phyloP scores from a whole-genome alignment of 2,329 filamentous ascomycete genomes.

The Trichoderma breve region DNA sequence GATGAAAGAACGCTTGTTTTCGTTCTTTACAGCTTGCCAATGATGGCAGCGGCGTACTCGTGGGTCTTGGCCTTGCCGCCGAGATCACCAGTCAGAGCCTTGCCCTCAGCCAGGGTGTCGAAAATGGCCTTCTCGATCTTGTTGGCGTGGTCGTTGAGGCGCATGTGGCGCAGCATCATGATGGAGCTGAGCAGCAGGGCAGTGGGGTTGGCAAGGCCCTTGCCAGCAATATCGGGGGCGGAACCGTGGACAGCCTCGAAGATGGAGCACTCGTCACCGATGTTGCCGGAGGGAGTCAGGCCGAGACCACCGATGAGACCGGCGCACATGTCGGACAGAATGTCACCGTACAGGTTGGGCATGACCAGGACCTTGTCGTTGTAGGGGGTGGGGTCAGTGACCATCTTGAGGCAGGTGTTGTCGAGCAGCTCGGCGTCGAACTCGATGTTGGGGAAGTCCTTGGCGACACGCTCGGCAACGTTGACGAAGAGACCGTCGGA shows the following conservation, averaged over 20 bases:
- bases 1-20: neutral
- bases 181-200: constrained; percentile 92
- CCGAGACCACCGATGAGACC: constrained; percentile 97
- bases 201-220: constrained; percentile 95
- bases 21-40: constrained; percentile 58
- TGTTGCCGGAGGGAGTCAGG: constrained; percentile 96
- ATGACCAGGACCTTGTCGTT: constrained; percentile 98
- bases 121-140: constrained; percentile 95
- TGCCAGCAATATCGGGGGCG: constrained; percentile 92
- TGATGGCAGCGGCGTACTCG: constrained; percentile 93
- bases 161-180: constrained; percentile 99
- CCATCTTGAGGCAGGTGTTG: constrained; percentile 99
- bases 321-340: constrained; percentile 99
- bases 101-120: constrained; percentile 91
- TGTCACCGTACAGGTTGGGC: constrained; percentile 99
- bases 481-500: constrained; percentile 96
- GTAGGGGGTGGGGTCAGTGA: constrained; percentile 92
- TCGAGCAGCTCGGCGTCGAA: constrained; percentile 98
- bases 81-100: constrained; percentile 91
- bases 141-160: constrained; percentile 76
- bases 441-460: constrained; percentile 93
- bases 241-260: constrained; percentile 99
- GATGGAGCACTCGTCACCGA: constrained; percentile 98
- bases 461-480: constrained; percentile 79
- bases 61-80: constrained; percentile 94